Percentiles rank a stretch among this genome's conserved stretches.
phyloP scores from a whole-genome alignment of 2,329 filamentous ascomycete species.

The Lithohypha guttulata region DNA sequence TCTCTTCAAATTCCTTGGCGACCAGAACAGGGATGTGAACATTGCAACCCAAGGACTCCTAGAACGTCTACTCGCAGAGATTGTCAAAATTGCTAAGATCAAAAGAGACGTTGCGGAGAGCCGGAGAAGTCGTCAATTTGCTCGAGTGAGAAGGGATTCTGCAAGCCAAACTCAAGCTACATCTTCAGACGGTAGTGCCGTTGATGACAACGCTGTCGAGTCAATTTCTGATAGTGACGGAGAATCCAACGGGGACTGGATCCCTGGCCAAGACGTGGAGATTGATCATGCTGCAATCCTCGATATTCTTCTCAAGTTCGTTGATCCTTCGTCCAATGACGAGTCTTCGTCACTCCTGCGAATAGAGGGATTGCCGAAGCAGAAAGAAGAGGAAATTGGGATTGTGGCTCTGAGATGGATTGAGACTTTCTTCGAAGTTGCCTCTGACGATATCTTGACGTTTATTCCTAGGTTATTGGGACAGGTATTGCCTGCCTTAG shows the following conservation, averaged over 20 bases:
- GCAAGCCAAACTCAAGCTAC: constrained; percentile 25
- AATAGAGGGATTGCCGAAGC: constrained; percentile 35
- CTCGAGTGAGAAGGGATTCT: constrained; percentile 11
- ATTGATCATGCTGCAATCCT: constrained; percentile 88
- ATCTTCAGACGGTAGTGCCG: constrained; percentile 14
- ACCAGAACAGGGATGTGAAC: constrained; percentile 87
- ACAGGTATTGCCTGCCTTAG: constrained; percentile 86
- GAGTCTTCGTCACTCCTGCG: constrained; percentile 15
- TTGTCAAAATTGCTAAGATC: constrained; percentile 83
- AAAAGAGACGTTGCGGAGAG: constrained; percentile 89
- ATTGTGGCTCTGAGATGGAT: constrained; percentile 90
- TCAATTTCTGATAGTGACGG: constrained; percentile 39
- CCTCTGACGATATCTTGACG: constrained; percentile 86
- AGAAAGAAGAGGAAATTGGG: constrained; percentile 67
- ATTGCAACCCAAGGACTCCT: constrained; percentile 80
- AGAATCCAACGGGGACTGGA: constrained; percentile 60
- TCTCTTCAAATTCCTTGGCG: constrained; percentile 81
- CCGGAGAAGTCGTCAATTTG: constrained; percentile 51
- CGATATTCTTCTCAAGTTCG: constrained; percentile 78
- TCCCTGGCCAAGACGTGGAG: constrained; percentile 91
- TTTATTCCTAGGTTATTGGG: constrained; percentile 89
- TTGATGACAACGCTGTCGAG: constrained; percentile 24
- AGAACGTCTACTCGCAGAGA: constrained; percentile 83
- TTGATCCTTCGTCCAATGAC: constrained; percentile 43
- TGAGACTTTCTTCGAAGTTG: constrained; percentile 92